Evolutionary conservation across 2,329 filamentous ascomycete genomes (phyloP), one percentile per base, ranked within the genome.

Genomic region (Nemania abortiva): DNA sequence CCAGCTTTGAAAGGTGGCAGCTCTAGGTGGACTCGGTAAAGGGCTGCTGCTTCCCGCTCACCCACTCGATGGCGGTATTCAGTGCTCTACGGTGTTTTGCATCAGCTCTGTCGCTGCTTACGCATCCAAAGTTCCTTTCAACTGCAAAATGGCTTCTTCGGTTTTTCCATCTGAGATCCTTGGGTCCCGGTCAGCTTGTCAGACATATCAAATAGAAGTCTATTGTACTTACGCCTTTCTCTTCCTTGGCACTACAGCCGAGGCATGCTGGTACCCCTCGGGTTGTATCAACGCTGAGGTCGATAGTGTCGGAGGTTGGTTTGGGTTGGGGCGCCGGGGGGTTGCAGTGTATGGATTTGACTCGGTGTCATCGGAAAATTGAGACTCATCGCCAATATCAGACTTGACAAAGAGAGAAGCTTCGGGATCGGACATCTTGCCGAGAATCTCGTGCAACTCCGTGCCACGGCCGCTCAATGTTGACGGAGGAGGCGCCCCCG

Each of bases 171-270:
- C 42, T n/a, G 42, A 20, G 6, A 47, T 47, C 42, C 42, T 47
- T 47, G 13, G 42, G 42, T 47, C 7, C n/a, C 15, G 15, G 42
- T 47, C 42, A 47, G 42, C 42, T 47, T 47, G 42, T n/a, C 3
- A 47, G n/a, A 47, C 13, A 20, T 47, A 47, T n/a, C n/a, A 47
- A 47, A 47, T 47, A 20, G 4, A 3, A 47, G 11, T n/a, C 42
- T 2, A 20, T n/a, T 18, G 13, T n/a, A 47, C 42, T 47, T 47
- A 47, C 42, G 13, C 6, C n/a, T 47, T 47, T 47, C 42, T 47
- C 42, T 47, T 47, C 42, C n/a, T 18, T 47, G 42, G 42, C 42
- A 47, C 42, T 47, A 47, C n/a, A n/a, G 42, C 42, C 42, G 42
- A 47, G 7, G 15, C 15, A n/a, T 47, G 15, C 42, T 47, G 42